Evolutionary conservation across 2,329 filamentous ascomycete species (phyloP), one percentile per base, ranked within the genome.

Genomic region (Fusarium coicis): DNA sequence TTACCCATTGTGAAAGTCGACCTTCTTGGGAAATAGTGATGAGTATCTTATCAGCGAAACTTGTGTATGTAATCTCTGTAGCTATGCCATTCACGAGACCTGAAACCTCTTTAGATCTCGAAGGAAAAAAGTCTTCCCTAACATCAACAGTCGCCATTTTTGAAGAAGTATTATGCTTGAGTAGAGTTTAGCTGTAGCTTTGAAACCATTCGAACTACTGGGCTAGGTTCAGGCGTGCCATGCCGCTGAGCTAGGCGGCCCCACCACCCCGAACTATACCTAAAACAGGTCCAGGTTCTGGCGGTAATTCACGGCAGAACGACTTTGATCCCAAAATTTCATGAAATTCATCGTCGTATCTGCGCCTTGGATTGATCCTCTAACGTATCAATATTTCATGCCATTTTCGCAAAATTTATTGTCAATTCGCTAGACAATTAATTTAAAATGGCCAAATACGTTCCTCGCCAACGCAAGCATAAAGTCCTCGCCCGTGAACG

Each of bases 21-120:
- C 95, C 96, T 69, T 92, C 89, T 83, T 98, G 96, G 1, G 93
- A 93, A 67, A 98, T 88, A 2, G 95, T 98, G 71, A 99, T 85
- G 76, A 99, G 84, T 77, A 99, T 94, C 83, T 94, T 97, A 87
- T 98, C 96, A 14, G 91, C 88, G 83, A 98, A 98, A 76, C 87
- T 90, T 60, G 95, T 86, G 16, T 88, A 87, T 43, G 90, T 91
- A 39, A 93, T 91, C 73, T 94, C 90, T 3, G 96, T 98, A 40
- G 87, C 81, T 28, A 92, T 81, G 36, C 90, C 91, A 70, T 92
- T 90, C 69, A 98, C 89, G 7, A 85, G 80, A 6, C 92, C 91
- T 4, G 86, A 85, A 19, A 86, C 86, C 68, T 87, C 86, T 57
- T 87, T 91, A 5, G 89, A 91, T 16, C 85, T 83, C 7, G 91